Conservation (phyloP, 345 rosid genomes). For the Eucalyptus victrix region DNA sequence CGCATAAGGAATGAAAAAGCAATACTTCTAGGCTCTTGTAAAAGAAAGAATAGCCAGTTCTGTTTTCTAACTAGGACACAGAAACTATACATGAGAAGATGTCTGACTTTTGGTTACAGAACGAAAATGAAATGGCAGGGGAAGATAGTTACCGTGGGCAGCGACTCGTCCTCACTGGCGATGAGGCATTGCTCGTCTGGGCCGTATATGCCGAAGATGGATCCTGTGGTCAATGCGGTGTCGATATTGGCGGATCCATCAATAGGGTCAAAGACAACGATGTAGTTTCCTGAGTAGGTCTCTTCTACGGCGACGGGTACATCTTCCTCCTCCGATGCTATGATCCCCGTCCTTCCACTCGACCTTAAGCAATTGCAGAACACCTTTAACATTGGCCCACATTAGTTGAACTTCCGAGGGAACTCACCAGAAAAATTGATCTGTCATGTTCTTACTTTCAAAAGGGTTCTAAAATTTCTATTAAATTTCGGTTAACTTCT, state of each 20-base stretch:
- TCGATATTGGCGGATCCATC: constrained; percentile 26
- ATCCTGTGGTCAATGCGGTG: constrained; percentile 16
- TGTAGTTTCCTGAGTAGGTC: constrained; percentile 20
- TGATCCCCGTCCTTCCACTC: constrained; percentile 17
- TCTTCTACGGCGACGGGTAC: constrained; percentile 24
- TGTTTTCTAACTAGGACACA: not conserved
- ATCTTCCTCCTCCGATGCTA: constrained; percentile 30
- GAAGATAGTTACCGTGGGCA: not conserved
- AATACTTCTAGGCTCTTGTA: not conserved
- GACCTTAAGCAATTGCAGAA: constrained; percentile 25
- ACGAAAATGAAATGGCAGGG: not conserved
- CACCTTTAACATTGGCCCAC: not conserved
- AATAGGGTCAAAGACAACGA: constrained; percentile 20
- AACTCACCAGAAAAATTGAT: not conserved
- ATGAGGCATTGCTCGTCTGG: constrained; percentile 17
- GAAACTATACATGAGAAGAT: not conserved
- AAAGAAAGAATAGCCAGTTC: not conserved
- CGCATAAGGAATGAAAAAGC: not conserved
- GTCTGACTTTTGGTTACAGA: not conserved
- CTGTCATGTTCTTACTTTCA: not conserved
- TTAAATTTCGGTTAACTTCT: not conserved
- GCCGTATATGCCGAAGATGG: constrained; percentile 22
- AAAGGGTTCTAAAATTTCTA: not conserved
- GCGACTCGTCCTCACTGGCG: not conserved
- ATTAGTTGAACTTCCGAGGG: not conserved